Evolutionary conservation across 2,329 filamentous ascomycete genomes (phyloP).

Genomic region (Cordyceps javanica): DNA sequence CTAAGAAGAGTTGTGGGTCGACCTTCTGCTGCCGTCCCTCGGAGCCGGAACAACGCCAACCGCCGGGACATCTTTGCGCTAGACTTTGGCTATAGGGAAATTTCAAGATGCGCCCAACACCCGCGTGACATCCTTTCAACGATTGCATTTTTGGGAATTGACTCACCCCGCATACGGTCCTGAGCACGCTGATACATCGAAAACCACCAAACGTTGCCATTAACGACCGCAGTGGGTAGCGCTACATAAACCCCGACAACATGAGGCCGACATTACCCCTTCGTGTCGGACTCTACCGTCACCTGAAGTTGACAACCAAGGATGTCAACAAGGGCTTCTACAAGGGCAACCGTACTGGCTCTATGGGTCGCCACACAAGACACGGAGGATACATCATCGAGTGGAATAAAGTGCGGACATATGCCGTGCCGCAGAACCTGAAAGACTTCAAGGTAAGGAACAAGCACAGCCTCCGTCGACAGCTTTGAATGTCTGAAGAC

Average conservation of each 20-base stretch:
- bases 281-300: conserved; percentile 64
- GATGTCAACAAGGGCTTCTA: conserved; percentile 91
- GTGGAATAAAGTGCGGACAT: conserved; percentile 84
- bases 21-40: conserved; percentile 11
- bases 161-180: neutral
- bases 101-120: conserved; percentile 5
- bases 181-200: neutral
- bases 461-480: neutral
- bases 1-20: conserved; percentile 5
- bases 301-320: conserved; percentile 83
- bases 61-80: conserved; percentile 13
- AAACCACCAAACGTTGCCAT: too few relatives aligned
- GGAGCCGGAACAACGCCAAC: conserved; percentile 28
- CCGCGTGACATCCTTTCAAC: neutral
- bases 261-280: conserved; percentile 61
- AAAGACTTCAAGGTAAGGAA: conserved; percentile 64
- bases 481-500: neutral
- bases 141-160: too few relatives aligned
- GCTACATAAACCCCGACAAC: neutral
- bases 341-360: conserved; percentile 87
- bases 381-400: conserved; percentile 80
- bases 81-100: neutral
- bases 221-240: neutral
- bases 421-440: conserved; percentile 67
- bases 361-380: conserved; percentile 79